Percentiles rank a stretch among this genome's conserved stretches.
Evolutionary conservation across 2,329 filamentous ascomycete genomes (phyloP).

Genomic region (Cyphellophora europaea): DNA sequence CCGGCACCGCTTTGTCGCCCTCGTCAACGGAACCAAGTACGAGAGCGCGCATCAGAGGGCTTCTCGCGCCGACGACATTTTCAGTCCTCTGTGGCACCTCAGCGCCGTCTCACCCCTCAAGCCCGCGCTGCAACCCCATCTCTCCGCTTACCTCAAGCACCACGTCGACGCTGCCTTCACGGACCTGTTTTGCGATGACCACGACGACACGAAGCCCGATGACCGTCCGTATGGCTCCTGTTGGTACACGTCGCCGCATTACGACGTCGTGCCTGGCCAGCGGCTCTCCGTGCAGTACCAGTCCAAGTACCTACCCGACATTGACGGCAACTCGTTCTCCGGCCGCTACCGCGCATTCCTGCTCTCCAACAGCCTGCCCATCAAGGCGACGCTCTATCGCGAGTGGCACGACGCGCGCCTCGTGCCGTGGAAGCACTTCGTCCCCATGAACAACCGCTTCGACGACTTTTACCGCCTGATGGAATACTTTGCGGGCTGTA

Average conservation of each 20-base stretch:
- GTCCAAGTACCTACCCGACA: constrained; percentile 63
- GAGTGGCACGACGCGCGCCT: constrained; percentile 75
- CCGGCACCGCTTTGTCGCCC: constrained; percentile 63
- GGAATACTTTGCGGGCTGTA: constrained; percentile 66
- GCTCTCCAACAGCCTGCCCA: constrained; percentile 57
- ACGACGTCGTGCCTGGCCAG: constrained; percentile 22
- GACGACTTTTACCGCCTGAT: constrained; percentile 63
- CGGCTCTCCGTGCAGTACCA: constrained; percentile 30
- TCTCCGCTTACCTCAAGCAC: no score
- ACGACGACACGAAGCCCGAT: constrained; percentile 21
- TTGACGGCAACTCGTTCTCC: constrained; percentile 66
- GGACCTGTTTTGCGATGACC: constrained; percentile 35
- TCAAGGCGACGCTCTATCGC: constrained; percentile 69
- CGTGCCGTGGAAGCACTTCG: constrained; percentile 70
- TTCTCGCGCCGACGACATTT: no score
- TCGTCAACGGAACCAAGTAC: no score
- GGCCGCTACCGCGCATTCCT: constrained; percentile 63
- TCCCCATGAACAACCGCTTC: constrained; percentile 68
- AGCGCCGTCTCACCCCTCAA: no score
- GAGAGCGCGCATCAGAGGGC: no score
- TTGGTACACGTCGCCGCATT: constrained; percentile 36
- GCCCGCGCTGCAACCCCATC: no score
- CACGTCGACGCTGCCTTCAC: constrained; percentile 31
- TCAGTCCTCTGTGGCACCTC: no score
- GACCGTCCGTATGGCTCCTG: no score